Base-by-base conservation (phyloP, 2,329 filamentous ascomycete species). In the Ophiosphaerella korrae region DNA sequence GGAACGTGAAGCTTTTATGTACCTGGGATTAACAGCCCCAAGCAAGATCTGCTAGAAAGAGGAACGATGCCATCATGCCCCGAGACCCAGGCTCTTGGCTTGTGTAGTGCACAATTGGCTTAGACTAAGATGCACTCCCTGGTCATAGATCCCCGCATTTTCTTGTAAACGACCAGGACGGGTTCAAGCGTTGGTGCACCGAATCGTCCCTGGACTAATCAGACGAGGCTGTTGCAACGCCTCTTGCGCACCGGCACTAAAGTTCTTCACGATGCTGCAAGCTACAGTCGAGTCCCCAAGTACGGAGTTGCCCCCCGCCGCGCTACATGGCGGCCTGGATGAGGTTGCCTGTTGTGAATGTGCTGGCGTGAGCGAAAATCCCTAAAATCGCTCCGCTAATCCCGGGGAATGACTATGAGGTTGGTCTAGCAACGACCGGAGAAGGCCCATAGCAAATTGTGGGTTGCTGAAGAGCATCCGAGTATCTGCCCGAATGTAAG, bases 401-500 rank as follows among this genome's bases (percentile, higher is more conserved):
- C 31, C 38, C 46, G n/a, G 48, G 51, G 21, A 52, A 52, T n/a
- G 44, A 31, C 24, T 29, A 55, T 43, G 45, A 42, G 52, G 50
- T 48, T 55, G 53, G 44, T 36, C 32, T 46, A 42, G 36, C 40
- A 59, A 62, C 51, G 44, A 56, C 61, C 57, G 58, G 47, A 55
- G 51, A 57, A 52, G 45, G 46, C 47, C 50, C 60, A 54, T 47
- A 40, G 31, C 26, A 11, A 29, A 29, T 24, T 39, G 39, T 44
- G 50, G 39, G 42, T 48, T 43, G 37, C 45, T 55, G 45, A 37
- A 43, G 39, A 35, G 42, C 37, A 18, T 42, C 64, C 66, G 66
- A 66, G 49, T 52, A 64, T 59, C 53, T 56, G 57, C 36, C 65
- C 65, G 65, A 68, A 50, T 39, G 38, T 37, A 46, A 58, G 41